phyloP scores from a whole-genome alignment of 805 yeast genomes.

The Kluyveromyces lactis region DNA sequence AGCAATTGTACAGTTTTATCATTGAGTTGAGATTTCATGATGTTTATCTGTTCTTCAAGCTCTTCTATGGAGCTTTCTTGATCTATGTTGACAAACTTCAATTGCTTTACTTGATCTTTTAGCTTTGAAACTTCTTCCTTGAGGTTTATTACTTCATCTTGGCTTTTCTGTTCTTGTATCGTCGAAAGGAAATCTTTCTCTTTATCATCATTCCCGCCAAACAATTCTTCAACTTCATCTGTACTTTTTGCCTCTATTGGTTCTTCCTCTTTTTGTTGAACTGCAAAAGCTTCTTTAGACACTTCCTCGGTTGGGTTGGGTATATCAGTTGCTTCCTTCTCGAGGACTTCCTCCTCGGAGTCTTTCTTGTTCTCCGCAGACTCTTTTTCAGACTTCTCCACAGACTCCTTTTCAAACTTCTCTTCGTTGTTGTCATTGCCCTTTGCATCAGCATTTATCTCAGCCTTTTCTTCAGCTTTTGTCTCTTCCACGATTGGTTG shows the following conservation, averaged over 20 bases:
- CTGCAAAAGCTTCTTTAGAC: background rate
- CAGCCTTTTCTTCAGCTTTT: background rate
- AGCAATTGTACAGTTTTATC: constrained; percentile 20
- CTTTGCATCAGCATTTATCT: constrained; percentile 1
- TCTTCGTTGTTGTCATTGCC: constrained; percentile 4
- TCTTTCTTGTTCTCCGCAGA: constrained; percentile 7
- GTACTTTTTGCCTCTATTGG: background rate
- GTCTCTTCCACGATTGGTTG: background rate
- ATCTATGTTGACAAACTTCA: constrained; percentile 29
- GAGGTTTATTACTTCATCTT: constrained; percentile 28
- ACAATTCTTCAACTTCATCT: constrained; percentile 7
- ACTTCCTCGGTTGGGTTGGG: too few relatives aligned
- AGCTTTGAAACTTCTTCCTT: constrained; percentile 33
- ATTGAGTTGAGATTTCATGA: constrained; percentile 24
- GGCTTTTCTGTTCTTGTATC: constrained; percentile 27
- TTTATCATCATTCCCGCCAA: constrained; percentile 10
- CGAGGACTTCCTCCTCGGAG: constrained; percentile 6
- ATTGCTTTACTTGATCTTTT: constrained; percentile 27
- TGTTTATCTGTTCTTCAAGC: constrained; percentile 30
- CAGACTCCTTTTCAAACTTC: background rate
- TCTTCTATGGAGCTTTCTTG: constrained; percentile 29
- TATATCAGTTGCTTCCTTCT: background rate
- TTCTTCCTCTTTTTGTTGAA: background rate
- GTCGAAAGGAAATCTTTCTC: constrained; percentile 24
- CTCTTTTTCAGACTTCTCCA: constrained; percentile 3